Conservation (phyloP, 306 rosid species). For the Sicyos edulis region DNA sequence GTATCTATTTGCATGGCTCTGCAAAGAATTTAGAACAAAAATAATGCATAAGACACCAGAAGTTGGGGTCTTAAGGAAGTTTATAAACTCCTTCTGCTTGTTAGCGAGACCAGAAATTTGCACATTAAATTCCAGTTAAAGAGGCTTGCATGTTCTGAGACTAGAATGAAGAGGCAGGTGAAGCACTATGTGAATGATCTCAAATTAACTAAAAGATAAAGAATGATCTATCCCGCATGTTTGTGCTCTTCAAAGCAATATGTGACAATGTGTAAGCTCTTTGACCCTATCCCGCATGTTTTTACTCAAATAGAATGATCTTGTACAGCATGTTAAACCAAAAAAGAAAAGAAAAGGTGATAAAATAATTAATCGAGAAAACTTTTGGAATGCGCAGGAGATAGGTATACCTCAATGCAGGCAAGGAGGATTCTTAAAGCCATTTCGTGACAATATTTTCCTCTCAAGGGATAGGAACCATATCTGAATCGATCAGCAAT, state of each 20-base stretch:
- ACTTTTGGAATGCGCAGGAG: neutral
- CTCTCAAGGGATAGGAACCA: constrained; percentile 90
- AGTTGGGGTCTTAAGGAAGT: too few relatives aligned
- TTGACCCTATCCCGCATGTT: neutral
- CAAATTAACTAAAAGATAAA: neutral
- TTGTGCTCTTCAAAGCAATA: too few relatives aligned
- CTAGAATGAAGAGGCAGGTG: neutral
- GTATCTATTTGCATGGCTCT: constrained; percentile 98
- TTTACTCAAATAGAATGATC: neutral
- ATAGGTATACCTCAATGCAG: constrained; percentile 72
- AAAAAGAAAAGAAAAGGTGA: neutral
- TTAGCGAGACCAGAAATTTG: neutral
- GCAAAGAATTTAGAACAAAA: constrained; percentile 34
- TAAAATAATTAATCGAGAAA: neutral
- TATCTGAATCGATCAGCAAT: constrained; percentile 50
- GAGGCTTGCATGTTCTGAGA: neutral
- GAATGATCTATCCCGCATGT: neutral
- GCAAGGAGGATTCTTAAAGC: constrained; percentile 94
- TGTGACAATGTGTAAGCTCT: too few relatives aligned
- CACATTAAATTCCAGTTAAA: neutral
- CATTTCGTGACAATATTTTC: constrained; percentile 97
- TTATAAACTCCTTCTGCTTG: neutral
- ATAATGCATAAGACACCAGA: neutral
- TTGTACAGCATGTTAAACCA: neutral
- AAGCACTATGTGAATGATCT: neutral